Evolutionary conservation across 192 early-diverging fungal species (phyloP).

Genomic region (Jimgerdemannia flammicorona): DNA sequence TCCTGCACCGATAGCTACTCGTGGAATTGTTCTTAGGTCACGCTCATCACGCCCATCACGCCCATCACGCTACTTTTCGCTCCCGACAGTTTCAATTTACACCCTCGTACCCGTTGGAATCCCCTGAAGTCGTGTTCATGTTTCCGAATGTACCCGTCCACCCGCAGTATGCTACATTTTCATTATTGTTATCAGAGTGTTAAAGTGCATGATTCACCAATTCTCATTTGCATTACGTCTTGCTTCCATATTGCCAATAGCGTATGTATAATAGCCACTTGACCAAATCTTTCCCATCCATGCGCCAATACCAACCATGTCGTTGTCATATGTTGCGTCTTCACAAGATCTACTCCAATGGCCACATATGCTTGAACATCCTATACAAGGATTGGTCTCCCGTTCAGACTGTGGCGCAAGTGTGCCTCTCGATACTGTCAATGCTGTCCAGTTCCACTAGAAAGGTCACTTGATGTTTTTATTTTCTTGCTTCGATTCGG

Average conservation of each 20-base stretch:
- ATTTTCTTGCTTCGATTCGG: not conserved
- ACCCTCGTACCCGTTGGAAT: conserved; percentile 67
- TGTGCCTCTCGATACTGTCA: conserved; percentile 87
- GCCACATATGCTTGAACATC: conserved; percentile 97
- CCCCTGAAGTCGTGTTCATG: conserved; percentile 68
- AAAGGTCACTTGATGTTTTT: conserved; percentile 43
- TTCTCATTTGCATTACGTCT: not conserved
- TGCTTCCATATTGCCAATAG: not conserved
- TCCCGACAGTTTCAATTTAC: conserved; percentile 63
- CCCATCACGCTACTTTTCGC: not conserved
- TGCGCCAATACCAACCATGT: no score
- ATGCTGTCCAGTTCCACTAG: conserved; percentile 87
- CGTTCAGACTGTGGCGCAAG: conserved; percentile 82
- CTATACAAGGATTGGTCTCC: conserved; percentile 94
- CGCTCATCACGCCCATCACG: not conserved
- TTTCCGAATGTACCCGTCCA: conserved; percentile 59
- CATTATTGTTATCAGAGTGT: conserved; percentile 6
- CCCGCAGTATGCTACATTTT: conserved; percentile 52
- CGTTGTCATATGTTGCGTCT: not conserved
- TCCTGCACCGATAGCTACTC: not conserved
- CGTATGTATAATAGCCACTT: not conserved
- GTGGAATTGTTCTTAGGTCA: not conserved
- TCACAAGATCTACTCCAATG: conserved; percentile 74
- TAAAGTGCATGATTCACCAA: not conserved
- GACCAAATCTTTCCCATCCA: no score